Conservation (phyloP, 2,329 filamentous ascomycete genomes). For the Decorospora gaudefroyi region DNA sequence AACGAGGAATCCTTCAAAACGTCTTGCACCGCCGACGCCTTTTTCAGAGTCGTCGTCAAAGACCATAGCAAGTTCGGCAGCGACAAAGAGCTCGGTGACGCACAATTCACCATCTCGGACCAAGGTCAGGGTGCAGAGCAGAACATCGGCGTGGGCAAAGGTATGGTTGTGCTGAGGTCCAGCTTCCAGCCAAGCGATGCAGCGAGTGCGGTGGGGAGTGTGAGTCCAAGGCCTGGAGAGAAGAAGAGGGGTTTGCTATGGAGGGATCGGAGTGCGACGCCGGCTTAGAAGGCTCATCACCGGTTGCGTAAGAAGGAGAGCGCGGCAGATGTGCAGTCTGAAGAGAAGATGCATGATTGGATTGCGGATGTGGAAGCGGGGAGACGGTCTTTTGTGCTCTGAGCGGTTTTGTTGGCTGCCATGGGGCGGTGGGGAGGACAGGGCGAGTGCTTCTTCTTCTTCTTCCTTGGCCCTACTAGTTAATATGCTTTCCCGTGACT, state of each 20-base stretch:
- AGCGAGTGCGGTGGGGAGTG: conserved; percentile 39
- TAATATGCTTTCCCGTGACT: too few species aligned
- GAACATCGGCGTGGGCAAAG: conserved; percentile 72
- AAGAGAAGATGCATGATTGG: conserved; percentile 3
- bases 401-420: not conserved
- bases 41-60: conserved; percentile 85
- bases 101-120: conserved; percentile 90
- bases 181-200: conserved; percentile 63
- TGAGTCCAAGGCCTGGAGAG: conserved; percentile 22
- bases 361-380: conserved; percentile 3
- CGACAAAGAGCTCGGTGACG: conserved; percentile 83
- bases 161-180: conserved; percentile 73
- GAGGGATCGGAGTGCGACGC: conserved; percentile 31
- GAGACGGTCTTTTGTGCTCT: conserved; percentile 1
- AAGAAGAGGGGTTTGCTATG: conserved; percentile 53
- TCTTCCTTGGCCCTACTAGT: too few species aligned
- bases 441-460: not conserved
- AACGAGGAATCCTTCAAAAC: conserved; percentile 74
- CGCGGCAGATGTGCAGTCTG: not conserved
- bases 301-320: not conserved
- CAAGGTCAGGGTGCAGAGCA: conserved; percentile 69
- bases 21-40: conserved; percentile 75
- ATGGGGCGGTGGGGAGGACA: too few species aligned
- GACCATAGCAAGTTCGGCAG: conserved; percentile 83
- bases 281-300: conserved; percentile 6